Evolutionary conservation across 768 basidiomycete species (phyloP).

Genomic region (Leccinellum rugosiceps): DNA sequence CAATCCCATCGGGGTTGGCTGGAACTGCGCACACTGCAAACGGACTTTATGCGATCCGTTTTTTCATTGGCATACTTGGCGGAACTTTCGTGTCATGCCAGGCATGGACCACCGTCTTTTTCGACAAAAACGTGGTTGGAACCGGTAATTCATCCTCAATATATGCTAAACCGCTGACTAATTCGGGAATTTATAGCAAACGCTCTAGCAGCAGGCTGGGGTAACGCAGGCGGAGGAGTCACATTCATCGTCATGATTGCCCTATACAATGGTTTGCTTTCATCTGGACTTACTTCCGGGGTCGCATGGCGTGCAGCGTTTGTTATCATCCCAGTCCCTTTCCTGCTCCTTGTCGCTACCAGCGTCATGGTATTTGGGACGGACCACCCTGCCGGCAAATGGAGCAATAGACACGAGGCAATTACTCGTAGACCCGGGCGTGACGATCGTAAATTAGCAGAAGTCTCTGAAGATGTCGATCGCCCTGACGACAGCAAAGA

Average conservation of each 20-base stretch:
- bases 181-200: conserved; percentile 38
- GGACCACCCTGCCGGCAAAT: conserved; percentile 54
- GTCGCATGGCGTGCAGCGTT: conserved; percentile 56
- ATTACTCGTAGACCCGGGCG: conserved; percentile 20
- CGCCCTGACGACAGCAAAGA: conserved; percentile 21
- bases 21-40: conserved; percentile 42
- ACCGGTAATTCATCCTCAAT: conserved; percentile 16
- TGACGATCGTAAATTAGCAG: neutral
- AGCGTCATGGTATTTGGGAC: conserved; percentile 44
- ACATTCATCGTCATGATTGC: conserved; percentile 59
- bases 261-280: conserved; percentile 40
- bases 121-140: conserved; percentile 48
- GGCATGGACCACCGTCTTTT: conserved; percentile 60
- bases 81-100: conserved; percentile 61
- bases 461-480: conserved; percentile 10
- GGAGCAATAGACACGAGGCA: conserved; percentile 44
- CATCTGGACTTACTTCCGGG: conserved; percentile 36
- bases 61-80: conserved; percentile 61
- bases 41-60: conserved; percentile 45
- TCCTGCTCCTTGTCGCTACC: conserved; percentile 42
- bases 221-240: conserved; percentile 43
- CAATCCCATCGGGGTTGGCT: conserved; percentile 57
- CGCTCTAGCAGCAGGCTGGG: conserved; percentile 57
- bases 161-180: conserved; percentile 10
- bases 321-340: conserved; percentile 53